These are phyloP conservation scores for Cucumis cinereus DNA, from an alignment of 306 rosid genomes.

Conservation along the genomic window DNA sequence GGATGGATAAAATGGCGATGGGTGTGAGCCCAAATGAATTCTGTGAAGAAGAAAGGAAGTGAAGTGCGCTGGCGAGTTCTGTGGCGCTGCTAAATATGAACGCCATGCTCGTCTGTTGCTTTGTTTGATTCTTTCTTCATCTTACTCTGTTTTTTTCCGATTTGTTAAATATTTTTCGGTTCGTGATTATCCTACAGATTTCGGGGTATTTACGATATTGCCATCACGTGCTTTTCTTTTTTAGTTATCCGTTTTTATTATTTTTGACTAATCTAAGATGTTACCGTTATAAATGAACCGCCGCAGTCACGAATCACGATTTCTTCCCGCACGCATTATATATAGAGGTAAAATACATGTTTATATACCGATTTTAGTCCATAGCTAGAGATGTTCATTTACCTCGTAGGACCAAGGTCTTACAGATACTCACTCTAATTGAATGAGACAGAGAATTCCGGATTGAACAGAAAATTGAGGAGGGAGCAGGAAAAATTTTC, in stretches of 20 bases:
- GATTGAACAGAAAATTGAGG: too few relatives aligned
- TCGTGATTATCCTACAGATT: neutral
- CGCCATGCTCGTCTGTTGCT: neutral
- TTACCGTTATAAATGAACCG: constrained; percentile 11
- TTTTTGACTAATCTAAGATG: neutral
- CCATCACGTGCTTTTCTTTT: neutral
- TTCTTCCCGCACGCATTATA: neutral
- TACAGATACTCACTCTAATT: too few relatives aligned
- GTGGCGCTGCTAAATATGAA: neutral
- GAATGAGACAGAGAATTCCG: too few relatives aligned
- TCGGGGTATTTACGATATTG: neutral
- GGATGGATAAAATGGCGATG: neutral
- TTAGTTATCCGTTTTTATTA: neutral
- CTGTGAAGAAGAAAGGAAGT: neutral
- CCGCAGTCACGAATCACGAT: neutral
- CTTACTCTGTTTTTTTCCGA: neutral
- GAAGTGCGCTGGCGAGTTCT: neutral
- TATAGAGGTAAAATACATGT: neutral
- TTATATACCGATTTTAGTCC: too few relatives aligned
- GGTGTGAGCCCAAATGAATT: neutral
- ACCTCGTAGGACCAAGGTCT: too few relatives aligned
- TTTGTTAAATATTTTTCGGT: neutral
- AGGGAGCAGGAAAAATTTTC: too few relatives aligned
- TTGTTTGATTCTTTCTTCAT: neutral
- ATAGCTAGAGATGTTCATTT: too few relatives aligned